Percentiles rank a stretch among this genome's conserved stretches.
phyloP scores from a whole-genome alignment of 2,329 filamentous ascomycete genomes.

The Blastomyces emzantsi region DNA sequence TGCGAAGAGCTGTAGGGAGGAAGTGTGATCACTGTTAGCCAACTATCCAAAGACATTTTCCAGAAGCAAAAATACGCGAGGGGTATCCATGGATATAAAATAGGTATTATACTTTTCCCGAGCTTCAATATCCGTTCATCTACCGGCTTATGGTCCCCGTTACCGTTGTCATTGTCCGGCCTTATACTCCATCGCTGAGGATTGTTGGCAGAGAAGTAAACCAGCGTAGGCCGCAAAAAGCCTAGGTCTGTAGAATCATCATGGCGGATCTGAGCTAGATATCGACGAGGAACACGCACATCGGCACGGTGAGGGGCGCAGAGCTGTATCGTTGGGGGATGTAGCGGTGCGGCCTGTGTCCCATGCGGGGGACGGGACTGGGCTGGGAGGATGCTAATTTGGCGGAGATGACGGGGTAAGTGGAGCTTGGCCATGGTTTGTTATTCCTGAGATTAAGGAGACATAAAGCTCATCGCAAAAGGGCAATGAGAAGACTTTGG shows the following conservation, averaged over 20 bases:
- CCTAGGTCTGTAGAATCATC: not conserved
- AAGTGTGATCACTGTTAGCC: conserved; percentile 1
- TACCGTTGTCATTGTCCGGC: conserved; percentile 15
- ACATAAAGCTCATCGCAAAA: not conserved
- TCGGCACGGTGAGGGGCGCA: not conserved
- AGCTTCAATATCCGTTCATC: conserved; percentile 54
- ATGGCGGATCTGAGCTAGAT: conserved; percentile 7
- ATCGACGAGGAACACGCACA: not conserved
- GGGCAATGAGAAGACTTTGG: not conserved
- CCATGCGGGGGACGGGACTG: not conserved
- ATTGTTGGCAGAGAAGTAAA: conserved; percentile 21
- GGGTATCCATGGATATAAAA: conserved; percentile 5
- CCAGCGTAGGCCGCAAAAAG: conserved; percentile 19
- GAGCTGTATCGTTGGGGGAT: not conserved
- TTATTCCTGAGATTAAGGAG: not conserved
- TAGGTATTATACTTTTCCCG: conserved; percentile 46
- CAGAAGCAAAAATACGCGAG: not conserved
- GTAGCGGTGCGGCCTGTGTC: not conserved
- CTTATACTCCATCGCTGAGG: conserved; percentile 17
- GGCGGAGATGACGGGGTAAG: conserved; percentile 2
- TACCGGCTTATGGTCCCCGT: conserved; percentile 40
- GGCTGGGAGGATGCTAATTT: not conserved
- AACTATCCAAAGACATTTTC: not conserved
- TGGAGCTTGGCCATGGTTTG: not conserved
- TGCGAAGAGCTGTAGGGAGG: conserved; percentile 44